These are phyloP conservation scores for Pseudozyma pruni DNA, from an alignment of 1,284 basidiomycete species.

Conservation along the genomic window DNA sequence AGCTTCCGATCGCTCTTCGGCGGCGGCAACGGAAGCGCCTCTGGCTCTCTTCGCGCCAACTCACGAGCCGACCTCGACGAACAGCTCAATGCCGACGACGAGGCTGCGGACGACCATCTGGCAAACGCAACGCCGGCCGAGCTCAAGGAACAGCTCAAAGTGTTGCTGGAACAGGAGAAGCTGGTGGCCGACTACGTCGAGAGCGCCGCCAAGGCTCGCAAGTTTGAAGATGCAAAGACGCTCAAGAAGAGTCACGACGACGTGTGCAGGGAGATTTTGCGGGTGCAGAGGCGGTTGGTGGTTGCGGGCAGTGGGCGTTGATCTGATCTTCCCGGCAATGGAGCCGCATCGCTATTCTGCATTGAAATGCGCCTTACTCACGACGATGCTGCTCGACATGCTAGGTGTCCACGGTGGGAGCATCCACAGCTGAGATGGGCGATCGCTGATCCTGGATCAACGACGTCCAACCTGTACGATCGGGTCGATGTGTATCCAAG, in stretches of 20 bases:
- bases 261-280: constrained; percentile 54
- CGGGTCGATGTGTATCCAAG: no score
- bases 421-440: no score
- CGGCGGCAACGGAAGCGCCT: constrained; percentile 16
- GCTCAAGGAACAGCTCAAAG: constrained; percentile 48
- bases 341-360: background rate
- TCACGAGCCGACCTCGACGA: constrained; percentile 7
- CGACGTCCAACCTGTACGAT: no score
- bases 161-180: constrained; percentile 61
- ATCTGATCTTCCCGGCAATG: no score
- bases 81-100: constrained; percentile 6
- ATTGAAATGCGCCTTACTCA: no score
- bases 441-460: no score
- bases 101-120: background rate
- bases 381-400: no score
- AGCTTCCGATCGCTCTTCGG: constrained; percentile 45
- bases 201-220: constrained; percentile 53
- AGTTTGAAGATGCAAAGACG: constrained; percentile 60
- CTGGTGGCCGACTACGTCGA: constrained; percentile 55
- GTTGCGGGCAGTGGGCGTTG: constrained; percentile 23
- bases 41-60: constrained; percentile 5
- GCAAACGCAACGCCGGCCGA: constrained; percentile 23
- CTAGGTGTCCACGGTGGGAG: no score
- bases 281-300: constrained; percentile 37
- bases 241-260: constrained; percentile 60